These are phyloP conservation scores for Penicillium sp. DNA, from an alignment of 2,329 filamentous ascomycete genomes.

Conservation along the genomic window DNA sequence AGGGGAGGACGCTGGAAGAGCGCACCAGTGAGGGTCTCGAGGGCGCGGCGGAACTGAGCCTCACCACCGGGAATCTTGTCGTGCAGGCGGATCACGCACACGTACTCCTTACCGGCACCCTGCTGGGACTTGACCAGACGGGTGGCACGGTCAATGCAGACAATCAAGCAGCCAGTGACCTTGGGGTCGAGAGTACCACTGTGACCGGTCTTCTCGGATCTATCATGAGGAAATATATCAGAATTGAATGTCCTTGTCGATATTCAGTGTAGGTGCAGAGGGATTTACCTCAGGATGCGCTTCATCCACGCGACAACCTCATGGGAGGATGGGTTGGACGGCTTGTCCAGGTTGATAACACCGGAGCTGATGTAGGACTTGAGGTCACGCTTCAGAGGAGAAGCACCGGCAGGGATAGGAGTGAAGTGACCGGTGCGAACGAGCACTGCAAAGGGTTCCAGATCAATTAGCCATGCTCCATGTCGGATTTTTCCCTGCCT, in stretches of 20 bases:
- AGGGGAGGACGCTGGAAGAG: constrained; percentile 96
- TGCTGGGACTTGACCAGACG: constrained; percentile 98
- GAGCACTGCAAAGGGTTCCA: constrained; percentile 57
- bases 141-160: constrained; percentile 94
- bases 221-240: constrained; percentile 36
- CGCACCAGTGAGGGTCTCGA: constrained; percentile 94
- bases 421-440: constrained; percentile 96
- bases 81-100: constrained; percentile 91
- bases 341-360: constrained; percentile 98
- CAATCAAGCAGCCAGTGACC: constrained; percentile 93
- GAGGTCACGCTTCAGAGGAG: constrained; percentile 88
- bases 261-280: background rate
- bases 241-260: constrained; percentile 6
- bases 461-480: constrained; percentile 11
- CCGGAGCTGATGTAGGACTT: constrained; percentile 97
- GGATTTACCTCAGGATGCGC: constrained; percentile 79
- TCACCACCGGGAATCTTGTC: constrained; percentile 93
- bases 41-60: constrained; percentile 86
- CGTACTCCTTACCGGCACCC: constrained; percentile 98
- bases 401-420: constrained; percentile 89
- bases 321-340: constrained; percentile 95
- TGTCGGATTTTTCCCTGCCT: constrained; percentile 78
- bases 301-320: constrained; percentile 99
- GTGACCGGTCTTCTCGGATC: constrained; percentile 95
- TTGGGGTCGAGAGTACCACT: constrained; percentile 98